Conservation (phyloP, 2,329 filamentous ascomycete genomes). For the Ceratocystis variospora region DNA sequence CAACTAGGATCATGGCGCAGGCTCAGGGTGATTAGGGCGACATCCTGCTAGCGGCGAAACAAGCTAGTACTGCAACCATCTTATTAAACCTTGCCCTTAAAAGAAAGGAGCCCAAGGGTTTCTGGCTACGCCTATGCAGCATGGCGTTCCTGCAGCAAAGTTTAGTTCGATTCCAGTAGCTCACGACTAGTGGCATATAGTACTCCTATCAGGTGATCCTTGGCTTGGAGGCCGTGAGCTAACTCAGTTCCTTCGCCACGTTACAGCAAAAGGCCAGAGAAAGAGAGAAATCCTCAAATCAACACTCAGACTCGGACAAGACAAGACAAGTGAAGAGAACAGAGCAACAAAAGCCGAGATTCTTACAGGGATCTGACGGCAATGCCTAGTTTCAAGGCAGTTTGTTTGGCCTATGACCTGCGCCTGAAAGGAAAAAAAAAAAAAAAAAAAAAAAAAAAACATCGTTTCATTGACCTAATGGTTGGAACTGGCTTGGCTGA, state of each 20-base stretch:
- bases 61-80: neutral
- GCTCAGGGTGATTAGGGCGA: neutral
- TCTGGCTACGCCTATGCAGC: neutral
- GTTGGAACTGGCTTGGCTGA: neutral
- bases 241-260: neutral
- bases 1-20: neutral
- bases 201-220: neutral
- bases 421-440: neutral
- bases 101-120: neutral
- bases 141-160: constrained; percentile 1
- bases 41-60: neutral
- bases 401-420: neutral
- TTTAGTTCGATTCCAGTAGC: neutral
- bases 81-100: neutral
- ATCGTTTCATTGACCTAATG: neutral
- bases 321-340: neutral
- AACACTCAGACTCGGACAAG: no score
- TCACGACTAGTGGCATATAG: neutral
- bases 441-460: neutral
- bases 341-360: neutral
- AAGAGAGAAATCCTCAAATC: neutral
- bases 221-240: neutral
- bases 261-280: neutral
- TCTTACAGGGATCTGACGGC: neutral
- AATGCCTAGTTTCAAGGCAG: neutral